These are phyloP conservation scores for Cadophora gregata DNA, from an alignment of 2,329 filamentous ascomycete genomes.

Conservation along the genomic window DNA sequence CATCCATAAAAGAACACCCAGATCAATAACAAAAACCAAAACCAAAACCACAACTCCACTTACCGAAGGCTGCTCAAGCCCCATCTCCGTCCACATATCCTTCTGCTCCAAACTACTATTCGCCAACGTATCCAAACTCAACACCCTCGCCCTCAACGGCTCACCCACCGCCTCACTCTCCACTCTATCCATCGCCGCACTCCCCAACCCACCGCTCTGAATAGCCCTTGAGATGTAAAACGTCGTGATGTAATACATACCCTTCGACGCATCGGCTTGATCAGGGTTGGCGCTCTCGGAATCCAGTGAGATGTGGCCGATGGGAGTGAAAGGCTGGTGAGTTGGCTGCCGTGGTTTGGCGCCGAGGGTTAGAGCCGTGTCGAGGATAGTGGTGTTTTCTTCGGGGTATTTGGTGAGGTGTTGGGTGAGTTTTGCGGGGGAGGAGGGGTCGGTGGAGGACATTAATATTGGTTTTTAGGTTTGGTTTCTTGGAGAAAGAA, in stretches of 20 bases:
- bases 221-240: constrained; percentile 40
- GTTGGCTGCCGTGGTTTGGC: constrained; percentile 27
- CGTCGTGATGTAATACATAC: constrained; percentile 35
- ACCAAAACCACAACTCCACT: neutral
- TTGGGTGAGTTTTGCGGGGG: constrained; percentile 20
- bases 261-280: constrained; percentile 11
- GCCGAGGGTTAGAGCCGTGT: constrained; percentile 34
- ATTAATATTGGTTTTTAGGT: no score
- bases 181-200: constrained; percentile 34
- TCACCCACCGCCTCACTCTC: constrained; percentile 33
- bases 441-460: neutral
- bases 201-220: constrained; percentile 35
- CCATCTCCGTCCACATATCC: constrained; percentile 26
- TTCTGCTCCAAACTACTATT: constrained; percentile 26
- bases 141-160: constrained; percentile 35
- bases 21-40: no score
- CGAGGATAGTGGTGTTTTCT: constrained; percentile 31
- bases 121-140: constrained; percentile 31
- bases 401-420: constrained; percentile 33
- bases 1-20: no score
- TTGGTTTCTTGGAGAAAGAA: no score
- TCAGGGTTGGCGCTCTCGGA: constrained; percentile 16
- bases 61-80: constrained; percentile 22
- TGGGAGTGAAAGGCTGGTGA: constrained; percentile 30
- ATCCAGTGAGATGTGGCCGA: constrained; percentile 39